Evolutionary conservation across 73 alveolate genomes (phyloP).

Genomic region (Tetrahymena thermophila): DNA sequence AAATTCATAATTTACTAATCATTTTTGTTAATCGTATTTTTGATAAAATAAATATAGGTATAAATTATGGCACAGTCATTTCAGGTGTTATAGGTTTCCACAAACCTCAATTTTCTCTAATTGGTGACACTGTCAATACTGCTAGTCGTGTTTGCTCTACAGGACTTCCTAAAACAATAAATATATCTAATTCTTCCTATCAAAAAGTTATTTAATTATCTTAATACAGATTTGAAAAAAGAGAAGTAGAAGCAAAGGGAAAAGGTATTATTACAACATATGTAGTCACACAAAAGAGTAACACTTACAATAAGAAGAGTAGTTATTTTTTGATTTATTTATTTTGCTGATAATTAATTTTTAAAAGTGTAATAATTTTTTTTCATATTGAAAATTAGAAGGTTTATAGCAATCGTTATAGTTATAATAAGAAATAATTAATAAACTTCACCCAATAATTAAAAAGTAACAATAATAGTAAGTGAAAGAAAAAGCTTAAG

Average conservation of each 20-base stretch:
- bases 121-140: slow-evolving; percentile 48
- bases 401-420: background rate
- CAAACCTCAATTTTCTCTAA: slow-evolving; percentile 42
- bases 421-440: background rate
- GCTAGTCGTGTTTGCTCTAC: slow-evolving; percentile 35
- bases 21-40: too few species aligned
- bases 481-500: background rate
- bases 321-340: too few species aligned
- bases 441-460: background rate
- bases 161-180: background rate
- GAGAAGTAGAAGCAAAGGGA: slow-evolving; percentile 18
- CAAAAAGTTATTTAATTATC: background rate
- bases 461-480: background rate
- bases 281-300: background rate
- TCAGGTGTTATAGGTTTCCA: slow-evolving; percentile 51
- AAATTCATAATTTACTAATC: too few species aligned
- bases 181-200: slow-evolving; percentile 30
- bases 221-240: slow-evolving; percentile 5
- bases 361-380: background rate
- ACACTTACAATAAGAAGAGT: background rate
- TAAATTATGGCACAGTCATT: slow-evolving; percentile 39
- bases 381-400: background rate
- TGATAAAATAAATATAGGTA: too few species aligned
- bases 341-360: too few species aligned
- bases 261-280: slow-evolving; percentile 14